Conservation (phyloP, 306 rosid species). For the Begonia loranthoides region DNA sequence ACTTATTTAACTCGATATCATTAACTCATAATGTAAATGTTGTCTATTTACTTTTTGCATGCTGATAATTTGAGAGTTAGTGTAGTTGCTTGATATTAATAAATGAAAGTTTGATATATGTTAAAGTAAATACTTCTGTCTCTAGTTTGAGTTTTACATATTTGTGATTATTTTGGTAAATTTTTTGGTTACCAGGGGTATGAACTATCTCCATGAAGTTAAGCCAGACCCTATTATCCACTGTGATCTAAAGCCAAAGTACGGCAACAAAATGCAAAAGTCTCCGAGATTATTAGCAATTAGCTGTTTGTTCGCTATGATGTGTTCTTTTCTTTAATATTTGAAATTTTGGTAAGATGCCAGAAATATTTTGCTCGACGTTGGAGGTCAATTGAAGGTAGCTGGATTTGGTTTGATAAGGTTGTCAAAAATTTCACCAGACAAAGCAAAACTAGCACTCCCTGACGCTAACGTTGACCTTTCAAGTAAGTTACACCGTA, state of each 20-base stretch:
- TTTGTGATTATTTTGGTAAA: slow-evolving; percentile 12
- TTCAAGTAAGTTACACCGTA: slow-evolving; percentile 40
- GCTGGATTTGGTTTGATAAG: slow-evolving; percentile 80
- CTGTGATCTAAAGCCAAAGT: slow-evolving; percentile 98
- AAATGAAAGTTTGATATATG: background rate
- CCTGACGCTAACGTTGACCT: slow-evolving; percentile 34
- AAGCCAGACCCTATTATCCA: slow-evolving; percentile 95
- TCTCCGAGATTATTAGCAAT: slow-evolving; percentile 14
- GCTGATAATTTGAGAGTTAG: background rate
- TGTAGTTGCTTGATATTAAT: background rate
- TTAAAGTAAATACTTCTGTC: slow-evolving; percentile 2
- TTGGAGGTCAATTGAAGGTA: slow-evolving; percentile 85
- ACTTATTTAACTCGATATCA: no score
- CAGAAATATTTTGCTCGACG: slow-evolving; percentile 99
- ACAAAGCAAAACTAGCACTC: slow-evolving; percentile 48
- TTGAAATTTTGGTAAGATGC: slow-evolving; percentile 91
- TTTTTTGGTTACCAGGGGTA: slow-evolving; percentile 66
- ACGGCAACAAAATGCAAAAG: slow-evolving; percentile 60
- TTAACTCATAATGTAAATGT: background rate
- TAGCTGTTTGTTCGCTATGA: slow-evolving; percentile 18
- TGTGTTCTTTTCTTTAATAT: slow-evolving; percentile 61
- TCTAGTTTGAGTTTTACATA: slow-evolving; percentile 12
- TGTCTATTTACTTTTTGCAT: background rate
- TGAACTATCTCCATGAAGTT: slow-evolving; percentile 98
- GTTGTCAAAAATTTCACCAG: slow-evolving; percentile 53